A percentile compares a stretch with the other conserved stretches of the same genome.
Conservation (phyloP, 1,284 basidiomycete species). For the Amylostereum chailletii region DNA sequence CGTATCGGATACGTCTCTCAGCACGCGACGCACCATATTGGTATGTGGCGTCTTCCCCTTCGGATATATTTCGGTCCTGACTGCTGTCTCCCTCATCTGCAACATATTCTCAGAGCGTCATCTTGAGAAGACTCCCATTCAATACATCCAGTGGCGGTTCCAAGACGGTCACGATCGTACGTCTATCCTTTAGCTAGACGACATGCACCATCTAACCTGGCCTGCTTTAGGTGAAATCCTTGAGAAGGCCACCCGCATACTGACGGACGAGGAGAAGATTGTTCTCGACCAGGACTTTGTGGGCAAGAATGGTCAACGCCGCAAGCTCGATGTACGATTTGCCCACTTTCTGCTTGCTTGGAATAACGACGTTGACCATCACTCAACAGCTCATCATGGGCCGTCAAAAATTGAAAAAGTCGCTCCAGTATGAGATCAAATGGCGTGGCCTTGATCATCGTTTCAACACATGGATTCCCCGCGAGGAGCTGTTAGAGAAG, state of each 20-base stretch:
- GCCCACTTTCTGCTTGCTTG: slow-evolving; percentile 2
- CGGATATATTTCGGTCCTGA: slow-evolving; percentile 4
- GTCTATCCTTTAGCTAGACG: slow-evolving; percentile 19
- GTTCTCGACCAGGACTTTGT: slow-evolving; percentile 85
- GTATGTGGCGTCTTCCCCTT: slow-evolving; percentile 25
- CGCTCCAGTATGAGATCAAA: slow-evolving; percentile 94
- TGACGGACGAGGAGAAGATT: slow-evolving; percentile 84
- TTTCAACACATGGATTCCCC: slow-evolving; percentile 91
- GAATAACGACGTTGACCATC: slow-evolving; percentile 4
- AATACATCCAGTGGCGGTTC: slow-evolving; percentile 98
- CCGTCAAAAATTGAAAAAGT: slow-evolving; percentile 96
- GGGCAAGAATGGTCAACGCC: slow-evolving; percentile 85
- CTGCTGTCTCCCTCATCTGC: neutral
- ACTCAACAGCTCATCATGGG: slow-evolving; percentile 74
- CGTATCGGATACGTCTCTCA: slow-evolving; percentile 98
- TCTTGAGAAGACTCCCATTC: slow-evolving; percentile 90
- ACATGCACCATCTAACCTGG: slow-evolving; percentile 7
- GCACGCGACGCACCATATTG: slow-evolving; percentile 94
- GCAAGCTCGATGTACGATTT: slow-evolving; percentile 75
- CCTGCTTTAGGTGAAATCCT: slow-evolving; percentile 64
- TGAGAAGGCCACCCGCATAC: slow-evolving; percentile 85
- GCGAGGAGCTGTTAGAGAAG: slow-evolving; percentile 82
- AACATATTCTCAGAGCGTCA: slow-evolving; percentile 59
- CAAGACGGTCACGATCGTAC: slow-evolving; percentile 96
- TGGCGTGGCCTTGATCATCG: slow-evolving; percentile 92